These are phyloP conservation scores for Leptomonas pyrrhocoris DNA, from an alignment of 208 protist genomes.

Conservation along the genomic window DNA sequence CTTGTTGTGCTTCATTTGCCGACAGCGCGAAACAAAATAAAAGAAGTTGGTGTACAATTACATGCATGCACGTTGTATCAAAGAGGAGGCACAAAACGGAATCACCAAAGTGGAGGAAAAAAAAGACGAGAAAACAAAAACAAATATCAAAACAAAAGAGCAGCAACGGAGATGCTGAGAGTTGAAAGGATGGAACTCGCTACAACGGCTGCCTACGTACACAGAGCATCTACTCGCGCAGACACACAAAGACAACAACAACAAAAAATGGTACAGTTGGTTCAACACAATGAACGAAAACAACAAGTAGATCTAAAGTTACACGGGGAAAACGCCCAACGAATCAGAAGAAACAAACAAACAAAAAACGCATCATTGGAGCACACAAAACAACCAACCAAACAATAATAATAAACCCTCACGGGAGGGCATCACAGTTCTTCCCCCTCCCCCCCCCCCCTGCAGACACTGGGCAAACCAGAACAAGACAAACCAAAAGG, in stretches of 20 bases:
- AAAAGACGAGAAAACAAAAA: slow-evolving; percentile 15
- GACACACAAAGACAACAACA: not conserved
- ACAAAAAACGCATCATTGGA: too few species aligned
- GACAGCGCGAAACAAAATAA: not conserved
- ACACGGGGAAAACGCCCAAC: slow-evolving; percentile 3
- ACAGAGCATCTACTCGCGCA: too few species aligned
- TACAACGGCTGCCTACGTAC: too few species aligned
- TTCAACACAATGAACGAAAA: too few species aligned
- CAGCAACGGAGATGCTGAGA: slow-evolving; percentile 12
- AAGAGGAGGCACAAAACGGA: not conserved
- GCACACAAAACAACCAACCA: too few species aligned
- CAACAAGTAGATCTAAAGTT: slow-evolving; percentile 10
- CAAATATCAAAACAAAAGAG: not conserved
- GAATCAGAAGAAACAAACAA: not conserved
- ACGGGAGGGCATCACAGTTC: too few species aligned
- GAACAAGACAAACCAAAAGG: not conserved
- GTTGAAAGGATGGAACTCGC: not conserved
- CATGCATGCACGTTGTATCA: not conserved
- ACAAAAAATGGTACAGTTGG: slow-evolving; percentile 24
- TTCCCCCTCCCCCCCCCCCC: too few species aligned
- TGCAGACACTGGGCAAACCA: not conserved
- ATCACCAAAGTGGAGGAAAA: too few species aligned
- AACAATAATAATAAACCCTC: not conserved
- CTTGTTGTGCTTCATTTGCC: not conserved
- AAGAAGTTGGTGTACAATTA: not conserved